Evolutionary conservation across 371 early-diverging fungal genomes (phyloP).

Genomic region (Actinomucor elegans): DNA sequence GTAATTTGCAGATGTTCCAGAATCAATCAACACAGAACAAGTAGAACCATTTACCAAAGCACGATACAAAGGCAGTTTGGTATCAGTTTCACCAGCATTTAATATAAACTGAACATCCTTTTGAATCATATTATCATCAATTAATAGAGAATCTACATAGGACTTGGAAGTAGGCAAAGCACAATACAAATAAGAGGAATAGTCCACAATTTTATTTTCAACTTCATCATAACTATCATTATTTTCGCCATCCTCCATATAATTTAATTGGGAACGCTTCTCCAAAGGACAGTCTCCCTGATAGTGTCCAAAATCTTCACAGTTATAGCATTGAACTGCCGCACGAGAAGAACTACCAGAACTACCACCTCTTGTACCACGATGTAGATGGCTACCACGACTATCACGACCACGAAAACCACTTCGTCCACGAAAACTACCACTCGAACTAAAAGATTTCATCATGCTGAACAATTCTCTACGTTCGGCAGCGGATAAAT

Average conservation of each 20-base stretch:
- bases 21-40: background rate
- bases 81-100: background rate
- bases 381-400: background rate
- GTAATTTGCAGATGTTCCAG: background rate
- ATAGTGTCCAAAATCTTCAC: too few species aligned
- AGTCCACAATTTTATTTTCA: background rate
- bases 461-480: background rate
- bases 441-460: too few species aligned
- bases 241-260: background rate
- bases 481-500: too few species aligned
- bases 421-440: background rate
- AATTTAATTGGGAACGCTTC: background rate
- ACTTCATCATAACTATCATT: background rate
- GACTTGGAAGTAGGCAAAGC: too few species aligned
- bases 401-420: background rate
- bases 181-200: too few species aligned
- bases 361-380: too few species aligned
- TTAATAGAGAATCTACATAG: too few species aligned
- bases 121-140: too few species aligned
- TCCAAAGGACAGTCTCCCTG: background rate
- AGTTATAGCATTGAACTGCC: background rate
- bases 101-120: too few species aligned
- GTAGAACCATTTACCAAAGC: background rate
- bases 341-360: too few species aligned
- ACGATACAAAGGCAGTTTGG: background rate